A percentile compares a stretch with the other conserved stretches of the same genome.
Conservation (phyloP, 345 rosid species). For the Atalantia buxifolia region DNA sequence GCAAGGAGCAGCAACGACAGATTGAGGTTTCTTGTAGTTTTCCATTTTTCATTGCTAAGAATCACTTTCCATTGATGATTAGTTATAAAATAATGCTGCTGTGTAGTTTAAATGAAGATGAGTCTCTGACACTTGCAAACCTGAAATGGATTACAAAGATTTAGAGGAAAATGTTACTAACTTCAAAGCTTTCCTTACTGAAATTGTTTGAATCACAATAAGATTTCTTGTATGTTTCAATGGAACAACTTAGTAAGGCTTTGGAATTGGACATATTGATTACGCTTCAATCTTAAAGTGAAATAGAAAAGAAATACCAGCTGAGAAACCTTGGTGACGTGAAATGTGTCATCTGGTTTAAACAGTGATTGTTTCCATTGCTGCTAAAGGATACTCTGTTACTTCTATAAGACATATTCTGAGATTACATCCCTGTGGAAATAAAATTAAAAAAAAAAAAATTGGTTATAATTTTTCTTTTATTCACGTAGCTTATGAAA, state of each 20-base stretch:
- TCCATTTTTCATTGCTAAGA: background rate
- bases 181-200: no score
- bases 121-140: background rate
- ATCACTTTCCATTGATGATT: background rate
- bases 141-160: background rate
- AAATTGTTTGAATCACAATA: background rate
- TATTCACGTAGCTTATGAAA: background rate
- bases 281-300: background rate
- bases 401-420: background rate
- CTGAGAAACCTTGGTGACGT: background rate
- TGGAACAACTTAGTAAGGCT: background rate
- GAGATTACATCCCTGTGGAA: background rate
- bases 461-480: background rate
- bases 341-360: background rate
- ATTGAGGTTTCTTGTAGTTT: slow-evolving; percentile 55
- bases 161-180: no score
- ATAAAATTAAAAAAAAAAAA: background rate
- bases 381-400: background rate
- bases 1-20: slow-evolving; percentile 97
- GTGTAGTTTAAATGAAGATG: background rate
- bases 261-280: background rate
- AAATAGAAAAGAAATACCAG: background rate
- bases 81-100: background rate
- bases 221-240: background rate
- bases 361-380: background rate